phyloP scores from a whole-genome alignment of 495 filamentous ascomycete genomes.

The Thozetella sp. region DNA sequence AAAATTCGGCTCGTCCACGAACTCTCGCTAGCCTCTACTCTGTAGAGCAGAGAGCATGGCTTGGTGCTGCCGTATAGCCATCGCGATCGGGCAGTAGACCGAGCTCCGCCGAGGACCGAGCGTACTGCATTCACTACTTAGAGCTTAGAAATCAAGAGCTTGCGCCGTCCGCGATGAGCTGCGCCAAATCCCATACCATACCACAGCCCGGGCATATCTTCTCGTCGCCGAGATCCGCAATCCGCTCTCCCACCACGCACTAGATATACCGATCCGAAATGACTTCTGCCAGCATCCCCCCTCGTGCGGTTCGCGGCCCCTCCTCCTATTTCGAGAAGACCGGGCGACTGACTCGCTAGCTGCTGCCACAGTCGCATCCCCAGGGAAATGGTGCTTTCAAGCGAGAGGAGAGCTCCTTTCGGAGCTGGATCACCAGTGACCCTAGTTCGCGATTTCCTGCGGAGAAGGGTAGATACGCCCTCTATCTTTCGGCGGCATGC shows the following conservation, averaged over 20 bases:
- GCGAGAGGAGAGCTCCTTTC: slow-evolving; percentile 48
- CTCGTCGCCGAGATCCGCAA: not conserved
- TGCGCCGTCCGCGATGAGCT: not conserved
- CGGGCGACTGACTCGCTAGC: not conserved
- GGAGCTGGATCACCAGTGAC: slow-evolving; percentile 47
- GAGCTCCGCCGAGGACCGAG: too few relatives aligned
- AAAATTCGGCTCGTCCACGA: too few relatives aligned
- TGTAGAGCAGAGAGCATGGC: too few relatives aligned
- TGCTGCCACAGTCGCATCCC: not conserved
- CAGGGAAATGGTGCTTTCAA: slow-evolving; percentile 53
- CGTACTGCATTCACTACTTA: too few relatives aligned
- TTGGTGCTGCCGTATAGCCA: too few relatives aligned
- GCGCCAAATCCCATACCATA: not conserved
- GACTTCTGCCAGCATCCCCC: not conserved
- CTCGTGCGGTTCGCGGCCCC: not conserved
- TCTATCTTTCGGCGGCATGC: slow-evolving; percentile 68
- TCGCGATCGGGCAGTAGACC: too few relatives aligned
- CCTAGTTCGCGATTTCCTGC: slow-evolving; percentile 59
- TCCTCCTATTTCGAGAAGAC: not conserved
- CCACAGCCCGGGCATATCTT: not conserved
- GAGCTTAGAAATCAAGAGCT: not conserved
- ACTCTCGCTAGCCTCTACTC: too few relatives aligned
- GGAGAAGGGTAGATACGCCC: slow-evolving; percentile 67
- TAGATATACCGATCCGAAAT: too few relatives aligned
- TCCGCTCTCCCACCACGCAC: too few relatives aligned